Conservation (phyloP, 148 eudicot genomes). For the Cornus controversa region DNA sequence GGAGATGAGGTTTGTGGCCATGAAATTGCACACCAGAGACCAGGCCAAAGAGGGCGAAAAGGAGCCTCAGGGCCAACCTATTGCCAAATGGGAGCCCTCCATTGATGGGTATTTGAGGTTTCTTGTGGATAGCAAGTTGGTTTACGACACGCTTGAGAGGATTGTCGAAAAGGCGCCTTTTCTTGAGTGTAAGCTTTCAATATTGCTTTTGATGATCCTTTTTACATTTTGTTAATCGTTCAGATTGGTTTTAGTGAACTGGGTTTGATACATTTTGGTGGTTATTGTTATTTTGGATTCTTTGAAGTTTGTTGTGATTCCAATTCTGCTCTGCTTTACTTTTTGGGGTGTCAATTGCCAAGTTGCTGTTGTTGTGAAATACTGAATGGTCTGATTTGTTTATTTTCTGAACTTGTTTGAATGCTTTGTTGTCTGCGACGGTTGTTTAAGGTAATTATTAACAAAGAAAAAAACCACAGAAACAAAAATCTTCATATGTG, state of each 20-base stretch:
- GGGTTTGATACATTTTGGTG: neutral
- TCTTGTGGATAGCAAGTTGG: slow-evolving; percentile 88
- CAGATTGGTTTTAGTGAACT: neutral
- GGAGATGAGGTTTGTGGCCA: slow-evolving; percentile 96
- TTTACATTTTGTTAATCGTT: neutral
- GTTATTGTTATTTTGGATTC: neutral
- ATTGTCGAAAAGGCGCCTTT: slow-evolving; percentile 69
- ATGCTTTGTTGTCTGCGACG: neutral
- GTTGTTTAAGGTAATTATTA: neutral
- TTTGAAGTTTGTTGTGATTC: neutral
- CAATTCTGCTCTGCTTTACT: too few species aligned
- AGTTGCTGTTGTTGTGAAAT: neutral
- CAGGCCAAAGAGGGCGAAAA: slow-evolving; percentile 85
- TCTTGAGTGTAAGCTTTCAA: slow-evolving; percentile 65
- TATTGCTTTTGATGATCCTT: neutral
- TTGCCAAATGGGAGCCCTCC: slow-evolving; percentile 79
- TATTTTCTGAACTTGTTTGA: neutral
- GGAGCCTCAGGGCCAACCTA: slow-evolving; percentile 54
- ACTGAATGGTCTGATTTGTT: too few species aligned
- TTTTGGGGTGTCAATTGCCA: neutral
- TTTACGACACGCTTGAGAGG: slow-evolving; percentile 76
- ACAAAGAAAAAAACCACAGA: too few species aligned
- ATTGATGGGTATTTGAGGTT: slow-evolving; percentile 90
- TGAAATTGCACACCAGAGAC: slow-evolving; percentile 82
- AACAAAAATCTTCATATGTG: too few species aligned